A percentile compares a stretch with the other conserved stretches of the same genome.
phyloP scores from a whole-genome alignment of 495 filamentous ascomycete species.

The Cercophora newfieldiana region DNA sequence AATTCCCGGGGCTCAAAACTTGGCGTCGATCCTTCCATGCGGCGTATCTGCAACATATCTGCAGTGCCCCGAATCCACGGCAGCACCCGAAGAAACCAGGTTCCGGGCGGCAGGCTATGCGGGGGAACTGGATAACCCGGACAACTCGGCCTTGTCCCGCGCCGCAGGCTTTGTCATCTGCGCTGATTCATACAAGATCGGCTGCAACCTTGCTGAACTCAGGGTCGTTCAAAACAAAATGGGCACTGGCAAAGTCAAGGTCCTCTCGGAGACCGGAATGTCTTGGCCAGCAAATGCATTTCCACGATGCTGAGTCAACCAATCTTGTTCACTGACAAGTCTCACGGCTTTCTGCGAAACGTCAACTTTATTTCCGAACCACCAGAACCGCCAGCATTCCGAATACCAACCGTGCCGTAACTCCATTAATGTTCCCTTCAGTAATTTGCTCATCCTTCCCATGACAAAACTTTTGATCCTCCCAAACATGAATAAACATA shows the following conservation, averaged over 20 bases:
- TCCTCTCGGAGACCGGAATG: background rate
- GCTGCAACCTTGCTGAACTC: background rate
- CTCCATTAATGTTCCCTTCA: background rate
- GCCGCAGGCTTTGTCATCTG: background rate
- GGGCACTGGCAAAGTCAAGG: background rate
- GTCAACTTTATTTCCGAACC: background rate
- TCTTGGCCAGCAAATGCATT: background rate
- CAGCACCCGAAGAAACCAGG: background rate
- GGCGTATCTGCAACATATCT: background rate
- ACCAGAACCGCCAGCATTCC: background rate
- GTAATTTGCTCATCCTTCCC: background rate
- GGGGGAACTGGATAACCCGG: background rate
- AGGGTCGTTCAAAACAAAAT: no score
- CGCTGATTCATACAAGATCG: background rate
- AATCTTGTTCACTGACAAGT: background rate
- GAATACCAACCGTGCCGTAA: background rate
- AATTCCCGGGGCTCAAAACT: background rate
- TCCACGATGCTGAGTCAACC: background rate
- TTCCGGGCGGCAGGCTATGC: background rate
- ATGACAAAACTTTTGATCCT: background rate
- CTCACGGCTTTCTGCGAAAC: background rate
- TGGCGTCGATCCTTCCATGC: background rate
- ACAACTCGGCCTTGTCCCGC: background rate
- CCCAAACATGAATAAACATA: background rate
- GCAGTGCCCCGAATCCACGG: background rate